These are phyloP conservation scores for Hypholoma sublateritium DNA, from an alignment of 768 basidiomycete genomes.

Conservation along the genomic window DNA sequence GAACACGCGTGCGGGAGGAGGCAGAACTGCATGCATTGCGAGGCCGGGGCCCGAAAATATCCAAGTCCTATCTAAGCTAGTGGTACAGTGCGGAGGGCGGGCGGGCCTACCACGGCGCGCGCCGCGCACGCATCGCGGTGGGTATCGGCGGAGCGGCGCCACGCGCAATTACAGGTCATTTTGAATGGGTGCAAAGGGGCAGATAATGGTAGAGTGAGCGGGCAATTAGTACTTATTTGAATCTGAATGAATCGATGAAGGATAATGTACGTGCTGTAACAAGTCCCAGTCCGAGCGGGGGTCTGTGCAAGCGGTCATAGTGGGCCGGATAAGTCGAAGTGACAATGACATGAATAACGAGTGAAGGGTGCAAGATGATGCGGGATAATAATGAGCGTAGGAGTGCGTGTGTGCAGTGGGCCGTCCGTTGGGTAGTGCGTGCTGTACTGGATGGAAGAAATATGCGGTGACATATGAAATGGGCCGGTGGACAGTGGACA, in stretches of 20 bases:
- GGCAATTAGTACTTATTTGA: not conserved
- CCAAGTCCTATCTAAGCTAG: too few species aligned
- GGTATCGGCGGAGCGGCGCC: too few species aligned
- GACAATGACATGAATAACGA: not conserved
- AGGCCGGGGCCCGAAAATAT: too few species aligned
- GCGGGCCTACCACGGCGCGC: too few species aligned
- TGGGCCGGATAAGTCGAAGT: not conserved
- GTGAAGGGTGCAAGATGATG: not conserved
- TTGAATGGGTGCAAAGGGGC: not conserved
- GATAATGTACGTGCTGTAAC: not conserved
- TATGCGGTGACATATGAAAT: not conserved
- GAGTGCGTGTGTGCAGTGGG: not conserved
- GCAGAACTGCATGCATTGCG: too few species aligned
- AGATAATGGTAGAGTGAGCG: not conserved
- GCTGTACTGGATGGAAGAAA: not conserved
- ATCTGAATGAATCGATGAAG: not conserved
- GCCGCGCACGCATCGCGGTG: too few species aligned
- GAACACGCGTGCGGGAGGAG: too few species aligned
- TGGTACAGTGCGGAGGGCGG: too few species aligned
- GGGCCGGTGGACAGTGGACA: not conserved
- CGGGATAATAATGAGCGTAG: conserved; percentile 1
- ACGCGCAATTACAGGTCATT: not conserved
- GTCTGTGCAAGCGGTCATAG: not conserved
- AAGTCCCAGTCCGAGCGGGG: conserved; percentile 5
- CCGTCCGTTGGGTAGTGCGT: conserved; percentile 1